Percentiles rank a stretch among this genome's conserved stretches.
These are phyloP conservation scores for Capronia epimyces DNA, from an alignment of 2,329 filamentous ascomycete genomes.

Conservation along the genomic window DNA sequence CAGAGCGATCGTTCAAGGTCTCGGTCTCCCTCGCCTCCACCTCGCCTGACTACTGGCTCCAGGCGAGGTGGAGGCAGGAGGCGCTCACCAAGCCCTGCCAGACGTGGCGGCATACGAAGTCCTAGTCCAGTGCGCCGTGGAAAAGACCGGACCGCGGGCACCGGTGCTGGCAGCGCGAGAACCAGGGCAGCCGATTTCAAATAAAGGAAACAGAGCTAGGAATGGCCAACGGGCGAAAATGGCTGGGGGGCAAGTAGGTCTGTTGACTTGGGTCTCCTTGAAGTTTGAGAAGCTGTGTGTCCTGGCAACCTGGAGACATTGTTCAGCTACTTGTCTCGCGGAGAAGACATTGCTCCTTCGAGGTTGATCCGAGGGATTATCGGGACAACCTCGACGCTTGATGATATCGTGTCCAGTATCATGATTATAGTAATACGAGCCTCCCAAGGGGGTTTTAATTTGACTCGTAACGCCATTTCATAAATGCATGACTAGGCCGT, in stretches of 20 bases:
- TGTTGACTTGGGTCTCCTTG: too few species aligned
- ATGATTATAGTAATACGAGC: too few species aligned
- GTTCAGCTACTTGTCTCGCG: too few species aligned
- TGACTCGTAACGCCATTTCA: too few species aligned
- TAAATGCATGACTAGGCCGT: too few species aligned
- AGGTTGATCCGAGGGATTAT: too few species aligned
- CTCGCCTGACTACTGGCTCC: not conserved
- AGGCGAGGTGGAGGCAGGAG: conserved; percentile 1
- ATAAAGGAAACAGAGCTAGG: not conserved
- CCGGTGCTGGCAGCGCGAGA: not conserved
- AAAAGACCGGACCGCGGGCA: not conserved
- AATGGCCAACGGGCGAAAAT: not conserved
- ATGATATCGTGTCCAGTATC: too few species aligned
- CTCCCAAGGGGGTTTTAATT: too few species aligned
- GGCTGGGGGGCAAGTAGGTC: not conserved
- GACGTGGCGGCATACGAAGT: conserved; percentile 1
- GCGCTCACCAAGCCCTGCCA: conserved; percentile 16
- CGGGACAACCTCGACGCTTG: too few species aligned
- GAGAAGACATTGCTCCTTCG: too few species aligned
- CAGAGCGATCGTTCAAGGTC: conserved; percentile 9
- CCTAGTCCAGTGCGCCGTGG: not conserved
- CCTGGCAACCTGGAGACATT: too few species aligned
- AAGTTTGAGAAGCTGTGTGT: too few species aligned
- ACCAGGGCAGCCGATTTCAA: conserved; percentile 20
- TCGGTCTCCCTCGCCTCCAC: conserved; percentile 2